phyloP scores from a whole-genome alignment of 192 early-diverging fungal species.

The Coemansia sp. region DNA sequence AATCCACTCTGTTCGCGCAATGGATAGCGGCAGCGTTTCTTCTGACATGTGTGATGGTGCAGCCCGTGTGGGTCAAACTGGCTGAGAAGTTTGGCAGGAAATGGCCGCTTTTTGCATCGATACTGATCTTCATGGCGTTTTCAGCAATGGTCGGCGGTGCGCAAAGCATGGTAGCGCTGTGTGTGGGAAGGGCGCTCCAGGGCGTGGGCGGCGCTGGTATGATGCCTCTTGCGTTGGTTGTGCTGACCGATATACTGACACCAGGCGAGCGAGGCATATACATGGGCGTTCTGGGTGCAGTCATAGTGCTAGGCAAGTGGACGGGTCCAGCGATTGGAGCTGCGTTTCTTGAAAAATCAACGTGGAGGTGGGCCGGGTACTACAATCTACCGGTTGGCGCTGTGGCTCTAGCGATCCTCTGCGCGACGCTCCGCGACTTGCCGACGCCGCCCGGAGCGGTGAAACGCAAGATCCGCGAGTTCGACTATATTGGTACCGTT shows the following conservation, averaged over 20 bases:
- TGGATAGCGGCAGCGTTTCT: slow-evolving; percentile 84
- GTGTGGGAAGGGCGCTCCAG: slow-evolving; percentile 68
- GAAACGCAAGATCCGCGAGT: slow-evolving; percentile 44
- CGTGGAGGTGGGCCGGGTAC: slow-evolving; percentile 75
- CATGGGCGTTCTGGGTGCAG: slow-evolving; percentile 64
- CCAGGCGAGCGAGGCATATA: slow-evolving; percentile 67
- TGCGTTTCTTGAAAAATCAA: slow-evolving; percentile 59
- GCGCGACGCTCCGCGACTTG: slow-evolving; percentile 60
- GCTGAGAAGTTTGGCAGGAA: slow-evolving; percentile 70
- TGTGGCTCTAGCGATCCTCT: slow-evolving; percentile 53
- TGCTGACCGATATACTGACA: slow-evolving; percentile 74
- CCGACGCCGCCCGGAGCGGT: slow-evolving; percentile 41
- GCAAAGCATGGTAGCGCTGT: slow-evolving; percentile 51
- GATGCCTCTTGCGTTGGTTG: slow-evolving; percentile 66
- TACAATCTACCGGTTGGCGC: slow-evolving; percentile 75
- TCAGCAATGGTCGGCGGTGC: slow-evolving; percentile 53
- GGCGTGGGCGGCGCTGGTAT: slow-evolving; percentile 72
- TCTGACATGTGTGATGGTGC: slow-evolving; percentile 65
- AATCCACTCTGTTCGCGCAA: slow-evolving; percentile 61
- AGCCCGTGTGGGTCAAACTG: slow-evolving; percentile 81
- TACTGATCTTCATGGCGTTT: slow-evolving; percentile 49
- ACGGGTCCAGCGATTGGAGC: slow-evolving; percentile 72
- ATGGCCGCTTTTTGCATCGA: slow-evolving; percentile 39
- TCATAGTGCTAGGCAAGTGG: slow-evolving; percentile 63
- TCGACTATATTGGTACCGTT: slow-evolving; percentile 61